Evolutionary conservation across 495 filamentous ascomycete species (phyloP), one percentile per base, ranked within the genome.

Genomic region (Lophiostoma macrostomum): DNA sequence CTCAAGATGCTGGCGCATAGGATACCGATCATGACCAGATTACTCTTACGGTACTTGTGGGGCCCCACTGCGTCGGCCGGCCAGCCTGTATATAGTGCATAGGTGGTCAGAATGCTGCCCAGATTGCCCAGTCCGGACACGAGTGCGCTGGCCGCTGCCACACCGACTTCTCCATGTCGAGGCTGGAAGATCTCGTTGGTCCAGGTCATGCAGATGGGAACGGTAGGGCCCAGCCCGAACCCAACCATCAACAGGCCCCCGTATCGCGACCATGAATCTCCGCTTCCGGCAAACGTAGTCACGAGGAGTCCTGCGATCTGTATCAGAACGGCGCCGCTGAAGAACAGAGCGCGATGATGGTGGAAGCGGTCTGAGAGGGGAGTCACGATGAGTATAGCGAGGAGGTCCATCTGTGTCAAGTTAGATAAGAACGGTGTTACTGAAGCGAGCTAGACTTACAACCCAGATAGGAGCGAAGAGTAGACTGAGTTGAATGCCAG

Each of bases 121-220:
- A 91, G 71, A 60, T 95, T 95, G 0, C 90, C 90, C 37, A 90
- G 77, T 0, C 90, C 90, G 0, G 86, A 91, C 11, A 95, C 90
- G 3, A 94, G 73, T 2, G 90, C 90, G 1, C 85, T 82, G 1
- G 90, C 89, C 32, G 90, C 86, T n/a, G 90, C 90, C 3, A 95
- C 90, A 45, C 90, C 90, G 28, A 95, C 88, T 69, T 95, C 90
- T 25, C 90, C 86, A 62, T 95, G 89, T 3, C 90, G 84, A 16
- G 76, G 80, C 67, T 95, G 90, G 74, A 95, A 95, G 52, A 94
- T 86, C 68, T 94, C 87, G 53, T 80, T 86, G 5, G 90, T 90
- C 90, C 90, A 95, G 49, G 89, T 84, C 89, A 95, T 95, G 64
- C 83, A 88, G 66, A 89, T 88, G 32, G 90, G 90, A 2, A 96